Conservation (phyloP, 768 basidiomycete species). For the Porpolomopsis calyptriformis region DNA sequence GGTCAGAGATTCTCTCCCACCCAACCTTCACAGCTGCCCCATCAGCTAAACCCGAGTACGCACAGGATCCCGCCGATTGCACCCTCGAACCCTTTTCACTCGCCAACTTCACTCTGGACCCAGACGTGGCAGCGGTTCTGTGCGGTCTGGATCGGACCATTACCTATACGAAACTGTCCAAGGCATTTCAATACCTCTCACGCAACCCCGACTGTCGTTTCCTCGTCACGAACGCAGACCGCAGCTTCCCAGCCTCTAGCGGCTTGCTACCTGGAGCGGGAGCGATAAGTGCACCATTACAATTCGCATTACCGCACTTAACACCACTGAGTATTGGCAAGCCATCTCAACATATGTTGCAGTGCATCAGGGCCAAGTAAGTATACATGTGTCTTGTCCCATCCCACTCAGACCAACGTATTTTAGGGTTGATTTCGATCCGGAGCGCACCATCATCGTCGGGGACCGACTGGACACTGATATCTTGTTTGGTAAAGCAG, state of each 20-base stretch:
- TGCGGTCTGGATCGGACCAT: constrained; percentile 81
- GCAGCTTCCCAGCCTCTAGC: constrained; percentile 73
- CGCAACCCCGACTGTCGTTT: constrained; percentile 74
- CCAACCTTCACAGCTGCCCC: too few relatives aligned
- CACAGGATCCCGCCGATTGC: constrained; percentile 76
- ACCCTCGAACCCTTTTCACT: constrained; percentile 60
- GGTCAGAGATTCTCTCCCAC: constrained; percentile 42
- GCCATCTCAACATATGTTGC: constrained; percentile 84
- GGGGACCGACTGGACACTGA: constrained; percentile 95
- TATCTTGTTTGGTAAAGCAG: constrained; percentile 83
- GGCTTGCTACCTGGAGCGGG: constrained; percentile 79
- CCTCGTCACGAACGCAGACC: constrained; percentile 86
- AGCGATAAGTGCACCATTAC: constrained; percentile 71
- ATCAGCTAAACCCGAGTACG: neutral
- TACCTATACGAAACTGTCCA: constrained; percentile 91
- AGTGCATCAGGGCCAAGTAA: constrained; percentile 71
- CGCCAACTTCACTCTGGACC: constrained; percentile 63
- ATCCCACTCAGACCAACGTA: neutral
- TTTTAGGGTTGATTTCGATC: constrained; percentile 75
- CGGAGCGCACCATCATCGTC: constrained; percentile 82
- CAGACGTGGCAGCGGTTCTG: constrained; percentile 82
- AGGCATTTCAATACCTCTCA: constrained; percentile 83
- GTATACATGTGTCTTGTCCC: constrained; percentile 10
- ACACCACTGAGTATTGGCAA: constrained; percentile 81
- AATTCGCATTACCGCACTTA: constrained; percentile 49